A percentile compares a stretch with the other conserved stretches of the same genome.
Conservation (phyloP, 2,329 filamentous ascomycete species). For the Verticillium longisporum region DNA sequence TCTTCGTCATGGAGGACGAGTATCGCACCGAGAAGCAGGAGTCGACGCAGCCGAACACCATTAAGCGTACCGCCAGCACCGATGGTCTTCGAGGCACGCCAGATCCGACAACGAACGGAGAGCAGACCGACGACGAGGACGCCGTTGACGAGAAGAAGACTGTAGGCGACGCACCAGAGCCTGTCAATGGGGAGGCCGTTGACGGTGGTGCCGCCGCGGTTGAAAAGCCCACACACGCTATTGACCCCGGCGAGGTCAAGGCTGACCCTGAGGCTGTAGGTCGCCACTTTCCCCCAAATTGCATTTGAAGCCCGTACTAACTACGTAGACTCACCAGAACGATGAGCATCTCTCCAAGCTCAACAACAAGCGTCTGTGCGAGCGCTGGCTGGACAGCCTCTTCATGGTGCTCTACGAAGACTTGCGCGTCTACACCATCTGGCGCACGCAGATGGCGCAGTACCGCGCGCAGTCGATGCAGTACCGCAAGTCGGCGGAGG, state of each 20-base stretch:
- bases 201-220: constrained; percentile 40
- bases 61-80: constrained; percentile 69
- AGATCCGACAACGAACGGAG: constrained; percentile 45
- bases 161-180: constrained; percentile 14
- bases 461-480: constrained; percentile 88
- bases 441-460: constrained; percentile 96
- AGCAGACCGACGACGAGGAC: constrained; percentile 25
- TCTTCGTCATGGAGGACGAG: constrained; percentile 99
- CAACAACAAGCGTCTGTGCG: constrained; percentile 94
- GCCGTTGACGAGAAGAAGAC: constrained; percentile 28
- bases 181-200: constrained; percentile 20
- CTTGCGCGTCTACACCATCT: constrained; percentile 96
- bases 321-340: constrained; percentile 48
- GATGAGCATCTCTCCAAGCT: constrained; percentile 80
- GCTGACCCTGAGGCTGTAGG: constrained; percentile 65
- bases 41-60: constrained; percentile 34
- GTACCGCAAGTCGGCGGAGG: constrained; percentile 93
- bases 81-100: constrained; percentile 70
- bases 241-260: constrained; percentile 71
- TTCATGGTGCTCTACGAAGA: constrained; percentile 99
- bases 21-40: constrained; percentile 84
- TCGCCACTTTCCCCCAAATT: background rate
- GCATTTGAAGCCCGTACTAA: constrained; percentile 11
- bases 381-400: constrained; percentile 95
- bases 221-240: constrained; percentile 74